These are phyloP conservation scores for Aspergillus carlsbadensis DNA, from an alignment of 495 filamentous ascomycete genomes.

Conservation along the genomic window DNA sequence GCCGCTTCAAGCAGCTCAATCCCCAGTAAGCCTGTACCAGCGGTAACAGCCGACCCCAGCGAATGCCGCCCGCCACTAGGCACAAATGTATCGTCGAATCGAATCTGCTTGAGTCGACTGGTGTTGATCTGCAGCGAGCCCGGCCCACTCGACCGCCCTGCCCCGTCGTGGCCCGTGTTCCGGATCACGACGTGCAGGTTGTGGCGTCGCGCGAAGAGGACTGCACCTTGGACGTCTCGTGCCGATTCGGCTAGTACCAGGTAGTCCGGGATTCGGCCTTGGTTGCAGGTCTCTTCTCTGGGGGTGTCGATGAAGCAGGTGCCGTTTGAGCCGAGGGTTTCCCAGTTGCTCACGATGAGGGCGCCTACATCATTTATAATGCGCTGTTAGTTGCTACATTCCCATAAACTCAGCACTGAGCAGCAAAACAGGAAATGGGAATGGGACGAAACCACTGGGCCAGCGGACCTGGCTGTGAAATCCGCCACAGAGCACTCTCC, in stretches of 20 bases:
- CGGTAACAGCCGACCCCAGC: background rate
- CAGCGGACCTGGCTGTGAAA: background rate
- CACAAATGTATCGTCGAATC: background rate
- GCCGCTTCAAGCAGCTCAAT: background rate
- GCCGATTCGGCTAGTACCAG: background rate
- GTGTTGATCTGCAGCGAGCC: slow-evolving; percentile 54
- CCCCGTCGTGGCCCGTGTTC: slow-evolving; percentile 65
- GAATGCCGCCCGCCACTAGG: background rate
- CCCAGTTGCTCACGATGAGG: background rate
- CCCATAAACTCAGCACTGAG: too few species aligned
- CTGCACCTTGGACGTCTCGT: slow-evolving; percentile 32
- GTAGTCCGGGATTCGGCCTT: background rate
- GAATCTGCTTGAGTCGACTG: slow-evolving; percentile 1
- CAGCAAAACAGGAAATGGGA: too few species aligned
- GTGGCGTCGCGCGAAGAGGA: slow-evolving; percentile 52
- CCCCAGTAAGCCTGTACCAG: background rate
- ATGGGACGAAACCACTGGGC: too few species aligned
- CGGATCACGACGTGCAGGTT: slow-evolving; percentile 52
- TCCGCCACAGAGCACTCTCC: background rate
- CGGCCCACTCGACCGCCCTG: slow-evolving; percentile 45
- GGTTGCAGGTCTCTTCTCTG: background rate
- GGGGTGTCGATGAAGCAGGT: background rate
- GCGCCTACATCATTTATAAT: background rate
- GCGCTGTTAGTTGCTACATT: too few species aligned
- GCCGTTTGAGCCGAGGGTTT: background rate